These are phyloP conservation scores for Xerocomus brunneocitrinus DNA, from an alignment of 768 basidiomycete genomes.

Conservation along the genomic window DNA sequence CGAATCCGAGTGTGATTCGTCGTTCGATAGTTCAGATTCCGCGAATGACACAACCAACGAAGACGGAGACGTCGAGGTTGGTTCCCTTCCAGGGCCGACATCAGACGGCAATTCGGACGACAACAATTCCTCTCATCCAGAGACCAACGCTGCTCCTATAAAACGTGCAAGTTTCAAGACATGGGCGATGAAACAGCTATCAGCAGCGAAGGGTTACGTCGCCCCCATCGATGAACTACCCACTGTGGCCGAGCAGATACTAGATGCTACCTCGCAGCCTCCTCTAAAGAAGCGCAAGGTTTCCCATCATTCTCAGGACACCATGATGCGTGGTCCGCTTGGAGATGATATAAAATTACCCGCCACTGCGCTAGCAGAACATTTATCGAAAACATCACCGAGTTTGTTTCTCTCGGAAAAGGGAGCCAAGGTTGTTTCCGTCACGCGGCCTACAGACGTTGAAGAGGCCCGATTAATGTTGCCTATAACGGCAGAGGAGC, in stretches of 20 bases:
- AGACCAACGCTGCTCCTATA: conserved; percentile 18
- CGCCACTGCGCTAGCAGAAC: conserved; percentile 56
- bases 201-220: conserved; percentile 39
- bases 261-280: conserved; percentile 6
- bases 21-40: conserved; percentile 78
- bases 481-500: conserved; percentile 91
- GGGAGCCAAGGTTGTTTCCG: conserved; percentile 43
- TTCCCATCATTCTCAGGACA: conserved; percentile 25
- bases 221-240: conserved; percentile 10
- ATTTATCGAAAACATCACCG: conserved; percentile 18
- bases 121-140: conserved; percentile 13
- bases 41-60: conserved; percentile 46
- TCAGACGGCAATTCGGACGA: conserved; percentile 20
- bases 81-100: conserved; percentile 6
- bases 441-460: conserved; percentile 65
- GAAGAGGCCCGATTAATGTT: conserved; percentile 73
- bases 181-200: conserved; percentile 84
- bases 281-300: conserved; percentile 47
- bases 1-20: conserved; percentile 47
- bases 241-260: conserved; percentile 10
- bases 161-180: conserved; percentile 70
- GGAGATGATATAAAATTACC: conserved; percentile 71
- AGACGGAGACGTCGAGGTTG: conserved; percentile 20
- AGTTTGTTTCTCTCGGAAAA: conserved; percentile 11
- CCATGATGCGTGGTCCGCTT: conserved; percentile 69